Evolutionary conservation across 2,329 filamentous ascomycete species (phyloP).

Genomic region (Tolypocladium endophyticum): DNA sequence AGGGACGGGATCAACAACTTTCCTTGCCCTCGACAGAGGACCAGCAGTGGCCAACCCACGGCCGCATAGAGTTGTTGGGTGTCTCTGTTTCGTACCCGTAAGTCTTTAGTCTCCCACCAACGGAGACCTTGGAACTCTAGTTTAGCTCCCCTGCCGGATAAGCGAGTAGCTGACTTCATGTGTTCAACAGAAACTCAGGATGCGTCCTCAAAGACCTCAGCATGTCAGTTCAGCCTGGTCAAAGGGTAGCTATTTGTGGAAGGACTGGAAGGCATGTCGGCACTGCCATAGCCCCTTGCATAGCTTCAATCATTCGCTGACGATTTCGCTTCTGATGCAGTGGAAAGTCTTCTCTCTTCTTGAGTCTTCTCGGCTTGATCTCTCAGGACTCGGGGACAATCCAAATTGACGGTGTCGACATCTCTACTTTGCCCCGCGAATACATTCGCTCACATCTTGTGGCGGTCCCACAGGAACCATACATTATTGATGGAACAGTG

Average conservation of each 20-base stretch:
- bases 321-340: slow-evolving; percentile 12
- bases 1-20: not conserved
- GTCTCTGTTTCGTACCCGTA: not conserved
- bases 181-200: not conserved
- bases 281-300: not conserved
- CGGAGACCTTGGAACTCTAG: not conserved
- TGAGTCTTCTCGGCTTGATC: slow-evolving; percentile 35
- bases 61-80: not conserved
- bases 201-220: not conserved
- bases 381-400: slow-evolving; percentile 27
- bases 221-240: not conserved
- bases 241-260: not conserved
- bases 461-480: slow-evolving; percentile 38
- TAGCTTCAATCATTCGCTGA: not conserved
- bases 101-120: not conserved
- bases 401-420: slow-evolving; percentile 30
- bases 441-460: slow-evolving; percentile 31
- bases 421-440: slow-evolving; percentile 29
- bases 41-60: not conserved
- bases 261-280: not conserved
- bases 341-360: slow-evolving; percentile 38
- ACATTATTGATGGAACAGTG: slow-evolving; percentile 33
- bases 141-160: not conserved
- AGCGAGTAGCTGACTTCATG: not conserved
- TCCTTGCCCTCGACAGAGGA: not conserved